Percentiles rank a stretch among this genome's conserved stretches.
Evolutionary conservation across 2,329 filamentous ascomycete species (phyloP).

Genomic region (Fusarium virguliforme): DNA sequence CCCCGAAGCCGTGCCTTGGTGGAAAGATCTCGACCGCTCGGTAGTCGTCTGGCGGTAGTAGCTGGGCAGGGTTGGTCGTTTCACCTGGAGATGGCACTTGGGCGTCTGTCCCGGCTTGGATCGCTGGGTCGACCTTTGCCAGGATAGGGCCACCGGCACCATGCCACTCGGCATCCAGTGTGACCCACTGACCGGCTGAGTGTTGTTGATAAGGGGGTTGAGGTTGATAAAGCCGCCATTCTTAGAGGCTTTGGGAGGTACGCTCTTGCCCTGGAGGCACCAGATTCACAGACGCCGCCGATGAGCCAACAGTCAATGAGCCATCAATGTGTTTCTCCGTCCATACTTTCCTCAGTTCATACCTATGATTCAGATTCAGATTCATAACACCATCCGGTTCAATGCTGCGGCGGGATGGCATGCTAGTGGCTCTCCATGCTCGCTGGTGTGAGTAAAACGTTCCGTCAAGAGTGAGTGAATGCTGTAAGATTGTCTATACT

Average conservation of each 20-base stretch:
- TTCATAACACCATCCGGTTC: conserved; percentile 83
- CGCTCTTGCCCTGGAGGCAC: conserved; percentile 67
- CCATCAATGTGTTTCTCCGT: conserved; percentile 82
- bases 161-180: conserved; percentile 61
- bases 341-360: conserved; percentile 73
- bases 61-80: conserved; percentile 57
- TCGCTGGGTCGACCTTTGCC: conserved; percentile 58
- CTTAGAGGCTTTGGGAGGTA: conserved; percentile 73
- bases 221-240: conserved; percentile 75
- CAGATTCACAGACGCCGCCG: conserved; percentile 77
- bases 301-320: conserved; percentile 77
- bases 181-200: conserved; percentile 60
- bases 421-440: conserved; percentile 71
- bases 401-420: conserved; percentile 77
- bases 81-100: conserved; percentile 57
- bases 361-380: conserved; percentile 76
- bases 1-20: conserved; percentile 42
- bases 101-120: conserved; percentile 59
- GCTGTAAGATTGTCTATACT: conserved; percentile 64
- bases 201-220: conserved; percentile 74
- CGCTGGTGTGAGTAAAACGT: too few species aligned
- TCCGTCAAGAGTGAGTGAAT: too few species aligned
- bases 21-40: conserved; percentile 63
- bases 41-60: conserved; percentile 61
- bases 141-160: conserved; percentile 60